phyloP scores from a whole-genome alignment of 1,284 basidiomycete genomes.

The Fomitiporia mediterranea region DNA sequence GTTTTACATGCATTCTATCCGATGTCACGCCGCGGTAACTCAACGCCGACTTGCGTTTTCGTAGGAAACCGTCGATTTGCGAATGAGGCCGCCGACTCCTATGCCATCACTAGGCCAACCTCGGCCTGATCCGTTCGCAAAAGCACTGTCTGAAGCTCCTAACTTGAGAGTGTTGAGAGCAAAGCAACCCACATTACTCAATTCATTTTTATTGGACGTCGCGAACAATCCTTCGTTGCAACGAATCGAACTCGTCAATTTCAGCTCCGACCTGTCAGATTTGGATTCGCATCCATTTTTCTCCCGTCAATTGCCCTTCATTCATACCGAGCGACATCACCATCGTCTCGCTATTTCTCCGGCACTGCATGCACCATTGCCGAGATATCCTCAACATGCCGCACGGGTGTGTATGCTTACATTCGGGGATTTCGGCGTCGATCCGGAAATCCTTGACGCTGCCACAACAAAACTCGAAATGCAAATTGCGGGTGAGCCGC shows the following conservation, averaged over 20 bases:
- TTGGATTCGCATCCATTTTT: background rate
- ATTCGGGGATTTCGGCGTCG: background rate
- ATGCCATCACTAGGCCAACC: conserved; percentile 19
- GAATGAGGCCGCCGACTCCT: conserved; percentile 41
- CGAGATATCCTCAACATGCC: background rate
- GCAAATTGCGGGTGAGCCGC: conserved; percentile 2
- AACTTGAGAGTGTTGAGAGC: conserved; percentile 40
- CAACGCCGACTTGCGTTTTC: background rate
- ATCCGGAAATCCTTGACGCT: background rate
- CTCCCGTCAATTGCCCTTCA: background rate
- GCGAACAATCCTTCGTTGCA: conserved; percentile 39
- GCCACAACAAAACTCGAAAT: background rate
- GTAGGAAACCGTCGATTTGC: conserved; percentile 43
- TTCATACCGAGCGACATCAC: no score
- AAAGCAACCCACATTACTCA: conserved; percentile 46
- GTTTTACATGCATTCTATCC: no score
- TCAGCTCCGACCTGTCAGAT: conserved; percentile 16
- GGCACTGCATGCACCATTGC: background rate
- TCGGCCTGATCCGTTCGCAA: conserved; percentile 27
- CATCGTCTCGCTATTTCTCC: background rate
- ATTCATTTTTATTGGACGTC: conserved; percentile 39
- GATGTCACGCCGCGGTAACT: background rate
- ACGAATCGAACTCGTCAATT: conserved; percentile 37
- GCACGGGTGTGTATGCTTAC: background rate
- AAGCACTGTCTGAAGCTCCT: conserved; percentile 34